Percentiles rank a stretch among this genome's conserved stretches.
Evolutionary conservation across 2,329 filamentous ascomycete species (phyloP).

Genomic region (Aspergillus pseudoviridinutans): DNA sequence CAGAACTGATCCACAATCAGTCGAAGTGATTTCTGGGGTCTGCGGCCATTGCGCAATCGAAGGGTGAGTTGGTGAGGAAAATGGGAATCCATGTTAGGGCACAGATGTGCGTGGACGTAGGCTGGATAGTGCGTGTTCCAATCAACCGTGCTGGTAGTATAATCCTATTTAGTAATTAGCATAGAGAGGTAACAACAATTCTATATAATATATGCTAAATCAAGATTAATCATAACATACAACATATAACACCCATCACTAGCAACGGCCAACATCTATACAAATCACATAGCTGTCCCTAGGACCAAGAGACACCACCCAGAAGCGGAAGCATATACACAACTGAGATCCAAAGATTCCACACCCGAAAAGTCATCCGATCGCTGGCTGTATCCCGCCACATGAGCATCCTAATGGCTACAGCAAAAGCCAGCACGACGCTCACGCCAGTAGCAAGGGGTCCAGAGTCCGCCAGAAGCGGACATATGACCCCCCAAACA

Average conservation of each 20-base stretch:
- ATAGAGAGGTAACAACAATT: neutral
- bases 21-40: too few species aligned
- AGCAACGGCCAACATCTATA: neutral
- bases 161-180: neutral
- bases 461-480: neutral
- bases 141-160: neutral
- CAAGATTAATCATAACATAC: neutral
- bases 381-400: neutral
- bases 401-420: neutral
- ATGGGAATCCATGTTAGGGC: too few species aligned
- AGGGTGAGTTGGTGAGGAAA: too few species aligned
- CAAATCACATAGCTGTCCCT: too few species aligned
- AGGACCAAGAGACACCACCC: neutral
- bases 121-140: too few species aligned
- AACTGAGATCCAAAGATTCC: neutral
- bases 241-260: neutral
- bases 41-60: too few species aligned
- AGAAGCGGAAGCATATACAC: conserved; percentile 2
- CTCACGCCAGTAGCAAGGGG: neutral
- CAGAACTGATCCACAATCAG: too few species aligned
- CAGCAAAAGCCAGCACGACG: neutral
- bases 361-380: neutral
- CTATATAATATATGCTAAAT: neutral
- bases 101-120: too few species aligned
- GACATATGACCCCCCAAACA: neutral